These are phyloP conservation scores for Suillus luteus DNA, from an alignment of 768 basidiomycete genomes.

Conservation along the genomic window DNA sequence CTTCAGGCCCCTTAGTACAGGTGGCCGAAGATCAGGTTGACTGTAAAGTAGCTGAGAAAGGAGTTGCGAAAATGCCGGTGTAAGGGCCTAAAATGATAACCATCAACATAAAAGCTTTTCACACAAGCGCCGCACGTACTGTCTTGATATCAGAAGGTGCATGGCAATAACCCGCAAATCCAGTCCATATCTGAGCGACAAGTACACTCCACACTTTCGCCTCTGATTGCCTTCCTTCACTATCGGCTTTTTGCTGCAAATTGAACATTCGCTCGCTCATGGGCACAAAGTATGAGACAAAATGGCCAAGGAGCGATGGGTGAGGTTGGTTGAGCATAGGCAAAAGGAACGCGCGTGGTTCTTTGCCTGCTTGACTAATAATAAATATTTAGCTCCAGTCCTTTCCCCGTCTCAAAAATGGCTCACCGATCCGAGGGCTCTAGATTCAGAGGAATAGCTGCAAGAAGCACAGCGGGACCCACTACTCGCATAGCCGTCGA, in stretches of 20 bases:
- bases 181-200: constrained; percentile 91
- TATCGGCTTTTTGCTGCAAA: constrained; percentile 77
- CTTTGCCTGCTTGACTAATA: constrained; percentile 64
- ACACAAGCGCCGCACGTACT: constrained; percentile 40
- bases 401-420: background rate
- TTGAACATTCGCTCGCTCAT: constrained; percentile 93
- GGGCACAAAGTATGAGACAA: constrained; percentile 89
- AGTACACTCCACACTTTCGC: constrained; percentile 96
- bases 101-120: constrained; percentile 10
- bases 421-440: constrained; percentile 78
- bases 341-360: constrained; percentile 90
- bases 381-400: constrained; percentile 14
- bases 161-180: constrained; percentile 89
- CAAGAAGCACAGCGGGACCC: constrained; percentile 80
- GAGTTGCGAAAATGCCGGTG: constrained; percentile 79
- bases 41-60: constrained; percentile 91
- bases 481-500: constrained; percentile 81
- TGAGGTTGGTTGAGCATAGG: constrained; percentile 84
- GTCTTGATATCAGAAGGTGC: constrained; percentile 72
- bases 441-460: constrained; percentile 80
- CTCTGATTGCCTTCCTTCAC: constrained; percentile 73
- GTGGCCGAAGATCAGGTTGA: constrained; percentile 79
- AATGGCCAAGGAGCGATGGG: constrained; percentile 80
- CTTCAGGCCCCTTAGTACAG: constrained; percentile 81
- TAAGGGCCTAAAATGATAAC: constrained; percentile 58